Evolutionary conservation across 2,329 filamentous ascomycete species (phyloP), one percentile per base, ranked within the genome.

Genomic region (Diplodia sapinea): DNA sequence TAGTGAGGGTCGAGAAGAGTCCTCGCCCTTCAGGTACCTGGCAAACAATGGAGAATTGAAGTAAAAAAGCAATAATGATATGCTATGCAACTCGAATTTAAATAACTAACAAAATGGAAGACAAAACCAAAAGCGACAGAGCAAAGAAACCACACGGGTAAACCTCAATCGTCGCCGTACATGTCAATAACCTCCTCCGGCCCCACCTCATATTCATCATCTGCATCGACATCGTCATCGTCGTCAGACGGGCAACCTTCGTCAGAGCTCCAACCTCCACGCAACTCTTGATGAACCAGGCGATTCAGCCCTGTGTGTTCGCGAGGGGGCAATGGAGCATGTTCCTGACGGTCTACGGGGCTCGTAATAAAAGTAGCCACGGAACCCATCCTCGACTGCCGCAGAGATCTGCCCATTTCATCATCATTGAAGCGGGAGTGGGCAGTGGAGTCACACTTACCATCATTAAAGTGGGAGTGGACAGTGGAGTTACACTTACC

Each of bases 261-360:
- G 71, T 75, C 65, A n/a, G 43, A 75, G 74, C 68, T 75, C 74
- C 64, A 70, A 66, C 36, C 74, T 75, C 23, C 23, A 33, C 31
- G 26, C 13, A 26, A 12, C n/a, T 31, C 50, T 31, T 20, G 56
- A 43, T 61, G 40, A 12, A 61, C n/a, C 43, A 47, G n/a, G 20
- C 8, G 17, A n/a, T 20, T 20, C n/a, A 47, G n/a, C 8, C 43
- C 43, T 11, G 15, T 7, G n/a, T 13, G 17, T 20, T 20, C 17
- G 4, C n/a, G 1, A 20, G n/a, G n/a, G 9, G 17, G 9, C 0
- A n/a, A 9, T 47, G 17, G 17, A 13, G 17, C 9, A 20, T 47
- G 7, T 8, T 2, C 8, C 3, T 12, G 36, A 38, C 8, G 36
- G 11, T 38, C n/a, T n/a, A 11, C 17, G 3, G 43, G 8, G n/a